phyloP scores from a whole-genome alignment of 805 yeast species.

The Torulaspora quercuum region DNA sequence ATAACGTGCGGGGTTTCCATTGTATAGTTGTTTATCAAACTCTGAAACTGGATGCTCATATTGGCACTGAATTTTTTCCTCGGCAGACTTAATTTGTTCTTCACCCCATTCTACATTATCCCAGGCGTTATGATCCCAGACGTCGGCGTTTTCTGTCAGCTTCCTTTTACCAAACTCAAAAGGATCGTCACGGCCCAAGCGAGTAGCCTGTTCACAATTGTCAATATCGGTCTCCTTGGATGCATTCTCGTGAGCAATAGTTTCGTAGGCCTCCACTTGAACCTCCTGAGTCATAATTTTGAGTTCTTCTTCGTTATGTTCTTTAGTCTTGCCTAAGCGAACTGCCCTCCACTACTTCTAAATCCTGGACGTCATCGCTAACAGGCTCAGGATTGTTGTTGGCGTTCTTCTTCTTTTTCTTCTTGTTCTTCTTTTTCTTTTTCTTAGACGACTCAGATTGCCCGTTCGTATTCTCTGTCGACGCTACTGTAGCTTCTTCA shows the following conservation, averaged over 20 bases:
- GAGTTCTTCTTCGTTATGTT: constrained; percentile 18
- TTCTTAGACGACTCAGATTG: constrained; percentile 7
- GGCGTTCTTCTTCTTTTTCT: constrained; percentile 13
- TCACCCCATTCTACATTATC: constrained; percentile 98
- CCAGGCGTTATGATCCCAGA: constrained; percentile 89
- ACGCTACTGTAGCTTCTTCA: constrained; percentile 8
- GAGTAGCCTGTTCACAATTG: too few species aligned
- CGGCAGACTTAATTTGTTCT: constrained; percentile 74
- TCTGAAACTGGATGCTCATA: constrained; percentile 81
- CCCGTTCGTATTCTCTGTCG: background rate
- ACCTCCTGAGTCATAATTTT: constrained; percentile 25
- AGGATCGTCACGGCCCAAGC: constrained; percentile 83
- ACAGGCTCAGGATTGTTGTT: constrained; percentile 7
- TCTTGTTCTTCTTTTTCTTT: constrained; percentile 12
- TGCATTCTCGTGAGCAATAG: constrained; percentile 23
- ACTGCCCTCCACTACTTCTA: constrained; percentile 21
- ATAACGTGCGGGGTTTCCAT: constrained; percentile 82
- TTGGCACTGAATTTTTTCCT: constrained; percentile 69
- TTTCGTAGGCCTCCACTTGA: constrained; percentile 23
- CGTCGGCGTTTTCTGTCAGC: constrained; percentile 68
- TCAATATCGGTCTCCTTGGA: too few species aligned
- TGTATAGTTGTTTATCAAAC: constrained; percentile 73
- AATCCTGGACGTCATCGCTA: constrained; percentile 15
- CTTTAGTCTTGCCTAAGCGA: constrained; percentile 34
- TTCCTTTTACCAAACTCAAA: constrained; percentile 88